These are phyloP conservation scores for Fraxinus nigra DNA, from an alignment of 305 asterid genomes.

Conservation along the genomic window DNA sequence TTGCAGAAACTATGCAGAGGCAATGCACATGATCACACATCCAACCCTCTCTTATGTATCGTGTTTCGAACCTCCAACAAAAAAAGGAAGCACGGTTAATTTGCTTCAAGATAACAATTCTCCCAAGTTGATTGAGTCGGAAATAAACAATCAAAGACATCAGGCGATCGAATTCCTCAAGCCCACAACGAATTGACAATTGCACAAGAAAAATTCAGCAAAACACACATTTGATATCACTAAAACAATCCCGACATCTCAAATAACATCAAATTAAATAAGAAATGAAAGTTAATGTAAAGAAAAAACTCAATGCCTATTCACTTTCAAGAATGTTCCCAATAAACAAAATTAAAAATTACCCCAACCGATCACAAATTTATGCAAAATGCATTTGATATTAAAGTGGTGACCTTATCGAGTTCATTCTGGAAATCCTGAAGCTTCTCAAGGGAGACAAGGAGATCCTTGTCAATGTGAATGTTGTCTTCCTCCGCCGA, in stretches of 20 bases:
- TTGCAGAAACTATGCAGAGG: background rate
- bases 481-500: conserved; percentile 31
- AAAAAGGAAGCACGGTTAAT: background rate
- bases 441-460: conserved; percentile 44
- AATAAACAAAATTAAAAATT: background rate
- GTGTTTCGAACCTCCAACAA: background rate
- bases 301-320: background rate
- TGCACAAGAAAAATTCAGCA: background rate
- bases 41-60: background rate
- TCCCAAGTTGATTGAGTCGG: background rate
- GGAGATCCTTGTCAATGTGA: conserved; percentile 28
- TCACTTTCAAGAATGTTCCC: background rate
- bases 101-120: background rate
- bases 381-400: background rate
- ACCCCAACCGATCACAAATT: background rate
- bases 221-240: background rate
- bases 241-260: background rate
- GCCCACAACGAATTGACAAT: background rate
- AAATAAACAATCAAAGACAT: background rate
- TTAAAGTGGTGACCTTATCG: conserved; percentile 37
- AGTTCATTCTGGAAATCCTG: conserved; percentile 52
- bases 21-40: background rate
- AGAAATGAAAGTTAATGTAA: background rate
- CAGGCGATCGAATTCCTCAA: background rate
- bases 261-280: background rate